phyloP scores from a whole-genome alignment of 176 grass and related monocot species.

The Coix lacrymajobi region DNA sequence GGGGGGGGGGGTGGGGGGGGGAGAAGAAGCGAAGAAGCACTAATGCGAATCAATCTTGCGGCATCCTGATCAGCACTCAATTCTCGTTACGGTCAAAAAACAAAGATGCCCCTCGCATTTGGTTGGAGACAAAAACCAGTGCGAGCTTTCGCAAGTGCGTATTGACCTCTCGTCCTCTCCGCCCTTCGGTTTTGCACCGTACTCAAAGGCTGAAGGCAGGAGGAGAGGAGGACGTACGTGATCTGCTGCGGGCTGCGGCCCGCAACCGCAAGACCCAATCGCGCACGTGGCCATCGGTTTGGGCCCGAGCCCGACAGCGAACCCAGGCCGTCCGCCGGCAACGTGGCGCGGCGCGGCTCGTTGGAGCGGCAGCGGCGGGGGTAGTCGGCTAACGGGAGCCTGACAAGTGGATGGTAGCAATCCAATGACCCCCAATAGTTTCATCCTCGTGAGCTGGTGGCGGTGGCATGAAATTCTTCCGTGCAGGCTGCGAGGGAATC shows the following conservation, averaged over 20 bases:
- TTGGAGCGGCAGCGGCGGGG: neutral
- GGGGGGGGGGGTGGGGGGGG: no score
- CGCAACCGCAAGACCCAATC: neutral
- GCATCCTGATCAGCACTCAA: neutral
- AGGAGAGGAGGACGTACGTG: no score
- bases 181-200: neutral
- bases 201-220: neutral
- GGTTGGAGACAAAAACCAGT: neutral
- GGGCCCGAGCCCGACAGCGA: constrained; percentile 14
- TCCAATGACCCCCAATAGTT: no score
- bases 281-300: neutral
- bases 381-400: neutral
- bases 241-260: neutral
- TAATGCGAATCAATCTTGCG: neutral
- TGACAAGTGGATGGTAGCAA: constrained; percentile 13
- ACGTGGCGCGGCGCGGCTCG: neutral
- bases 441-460: neutral
- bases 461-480: neutral
- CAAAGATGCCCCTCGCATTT: constrained; percentile 15
- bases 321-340: neutral
- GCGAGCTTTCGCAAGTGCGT: neutral
- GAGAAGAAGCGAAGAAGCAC: neutral
- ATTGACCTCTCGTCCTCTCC: neutral
- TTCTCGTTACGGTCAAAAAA: neutral
- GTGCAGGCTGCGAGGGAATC: neutral